Evolutionary conservation across 257 asterid species (phyloP), one percentile per base, ranked within the genome.

Genomic region (Petunia axillaris): DNA sequence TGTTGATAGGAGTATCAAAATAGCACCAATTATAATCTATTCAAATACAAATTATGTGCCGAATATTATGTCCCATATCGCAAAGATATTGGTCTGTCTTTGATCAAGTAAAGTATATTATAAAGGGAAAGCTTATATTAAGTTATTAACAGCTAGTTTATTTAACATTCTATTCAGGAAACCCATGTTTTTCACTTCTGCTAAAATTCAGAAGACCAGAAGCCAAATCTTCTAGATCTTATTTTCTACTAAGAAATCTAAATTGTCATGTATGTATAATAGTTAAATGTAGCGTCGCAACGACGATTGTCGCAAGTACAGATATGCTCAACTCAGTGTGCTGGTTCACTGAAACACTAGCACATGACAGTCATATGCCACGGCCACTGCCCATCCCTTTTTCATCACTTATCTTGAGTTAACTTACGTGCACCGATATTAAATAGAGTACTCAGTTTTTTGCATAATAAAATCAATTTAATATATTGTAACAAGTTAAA

Each of bases 301-400:
- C 5, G 37, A 70, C 11, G 60, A 54, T n/a, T 55, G 14, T 14
- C 8, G 62, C 43, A 25, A 48, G 50, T 70, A 43, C 37, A 67
- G 55, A 67, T 67, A 48, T 71, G 43, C 44, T 71, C 2, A 5
- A 48, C 35, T 25, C 25, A 25, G 25, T 70, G 43, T 70, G 25
- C 77, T 25, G 25, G 5, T 48, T 70, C 36, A 70, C 46, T 10
- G 2, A 71, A 71, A 71, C 77, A 48, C n/a, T 5, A 48, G 10
- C 77, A 71, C 77, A 48, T 71, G 60, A 60, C 35, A 46, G 25
- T 2, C 77, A 48, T 71, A 71, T 71, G 77, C 77, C 15, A 39
- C 11, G 6, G 59, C 59, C 59, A 16, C 16, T 6, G 59, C 43
- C 77, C 43, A 46, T 70, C 59, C 59, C 41, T 46, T 11, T 25